These are phyloP conservation scores for Vigna reflexopilosa DNA, from an alignment of 306 rosid species.

Conservation along the genomic window DNA sequence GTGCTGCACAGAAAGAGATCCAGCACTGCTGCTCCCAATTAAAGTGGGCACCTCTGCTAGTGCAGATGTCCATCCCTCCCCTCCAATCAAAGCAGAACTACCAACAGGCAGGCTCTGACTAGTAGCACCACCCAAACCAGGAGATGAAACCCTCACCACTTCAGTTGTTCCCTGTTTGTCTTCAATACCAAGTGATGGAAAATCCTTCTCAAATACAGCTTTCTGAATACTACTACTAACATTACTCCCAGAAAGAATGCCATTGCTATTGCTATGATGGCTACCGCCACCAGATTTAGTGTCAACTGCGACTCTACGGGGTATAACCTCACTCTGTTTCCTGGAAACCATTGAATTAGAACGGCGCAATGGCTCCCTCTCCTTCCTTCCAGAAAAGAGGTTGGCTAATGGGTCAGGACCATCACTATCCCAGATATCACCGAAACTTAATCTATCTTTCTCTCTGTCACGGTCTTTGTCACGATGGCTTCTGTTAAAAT, in stretches of 20 bases:
- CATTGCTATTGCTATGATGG: constrained; percentile 62
- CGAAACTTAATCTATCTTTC: constrained; percentile 74
- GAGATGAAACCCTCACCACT: constrained; percentile 84
- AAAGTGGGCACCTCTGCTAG: constrained; percentile 83
- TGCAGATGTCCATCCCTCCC: constrained; percentile 98
- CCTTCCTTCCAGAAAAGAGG: constrained; percentile 67
- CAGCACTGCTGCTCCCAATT: constrained; percentile 69
- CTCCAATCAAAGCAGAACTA: constrained; percentile 85
- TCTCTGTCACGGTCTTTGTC: constrained; percentile 97
- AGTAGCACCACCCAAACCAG: constrained; percentile 74
- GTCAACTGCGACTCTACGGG: constrained; percentile 62
- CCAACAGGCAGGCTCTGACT: constrained; percentile 83
- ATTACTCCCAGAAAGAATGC: constrained; percentile 63
- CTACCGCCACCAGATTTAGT: constrained; percentile 59
- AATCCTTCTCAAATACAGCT: constrained; percentile 91
- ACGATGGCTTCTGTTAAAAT: constrained; percentile 89
- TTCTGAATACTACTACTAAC: constrained; percentile 69
- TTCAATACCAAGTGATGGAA: constrained; percentile 93
- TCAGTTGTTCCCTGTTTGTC: constrained; percentile 79
- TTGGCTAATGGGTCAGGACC: constrained; percentile 71
- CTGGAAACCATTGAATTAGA: constrained; percentile 89
- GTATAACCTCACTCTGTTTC: constrained; percentile 66
- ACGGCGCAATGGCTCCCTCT: constrained; percentile 81
- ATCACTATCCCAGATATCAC: constrained; percentile 83
- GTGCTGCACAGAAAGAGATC: constrained; percentile 68